These are phyloP conservation scores for Tritrichomonas foetus DNA, from an alignment of 208 protist genomes.

Conservation along the genomic window DNA sequence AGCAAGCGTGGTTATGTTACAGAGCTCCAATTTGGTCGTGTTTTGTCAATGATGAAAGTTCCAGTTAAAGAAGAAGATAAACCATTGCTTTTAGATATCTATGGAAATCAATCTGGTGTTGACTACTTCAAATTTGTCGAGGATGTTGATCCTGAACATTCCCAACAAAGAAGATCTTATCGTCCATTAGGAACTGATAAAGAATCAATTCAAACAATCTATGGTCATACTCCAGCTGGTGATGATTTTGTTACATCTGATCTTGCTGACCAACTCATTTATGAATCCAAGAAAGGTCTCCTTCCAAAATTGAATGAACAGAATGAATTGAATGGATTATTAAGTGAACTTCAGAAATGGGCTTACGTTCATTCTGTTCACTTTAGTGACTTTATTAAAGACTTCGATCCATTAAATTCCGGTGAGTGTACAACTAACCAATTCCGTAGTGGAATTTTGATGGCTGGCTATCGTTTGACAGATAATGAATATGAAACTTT, in stretches of 20 bases:
- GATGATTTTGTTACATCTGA: not conserved
- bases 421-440: not conserved
- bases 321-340: not conserved
- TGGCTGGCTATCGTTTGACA: not conserved
- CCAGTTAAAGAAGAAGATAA: not conserved
- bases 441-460: not conserved
- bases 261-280: not conserved
- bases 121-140: slow-evolving; percentile 33
- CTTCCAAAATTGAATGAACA: not conserved
- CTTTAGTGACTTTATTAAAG: not conserved
- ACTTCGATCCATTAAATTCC: not conserved
- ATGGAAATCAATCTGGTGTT: not conserved
- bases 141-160: not conserved
- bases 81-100: not conserved
- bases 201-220: not conserved
- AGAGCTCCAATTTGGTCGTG: not conserved
- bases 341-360: not conserved
- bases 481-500: not conserved
- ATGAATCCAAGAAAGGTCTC: not conserved
- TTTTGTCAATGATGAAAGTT: not conserved
- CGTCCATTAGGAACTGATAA: not conserved
- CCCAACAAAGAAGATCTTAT: not conserved
- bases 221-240: not conserved
- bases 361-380: not conserved
- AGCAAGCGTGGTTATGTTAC: not conserved